These are phyloP conservation scores for Aspergillus sojae DNA, from an alignment of 2,329 filamentous ascomycete genomes.

Conservation along the genomic window DNA sequence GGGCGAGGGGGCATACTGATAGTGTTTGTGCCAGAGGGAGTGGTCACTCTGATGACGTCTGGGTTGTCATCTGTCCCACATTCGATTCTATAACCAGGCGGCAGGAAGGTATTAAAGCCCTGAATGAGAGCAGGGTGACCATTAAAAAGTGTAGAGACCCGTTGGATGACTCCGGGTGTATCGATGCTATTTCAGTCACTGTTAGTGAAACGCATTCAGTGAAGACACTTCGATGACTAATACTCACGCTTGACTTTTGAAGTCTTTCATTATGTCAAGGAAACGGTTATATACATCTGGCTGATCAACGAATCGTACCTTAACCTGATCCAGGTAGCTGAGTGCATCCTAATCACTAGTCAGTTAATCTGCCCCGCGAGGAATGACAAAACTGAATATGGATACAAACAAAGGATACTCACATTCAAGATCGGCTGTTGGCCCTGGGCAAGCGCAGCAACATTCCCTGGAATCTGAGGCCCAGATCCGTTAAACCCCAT, in stretches of 20 bases:
- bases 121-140: slow-evolving; percentile 95
- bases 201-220: slow-evolving; percentile 17
- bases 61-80: slow-evolving; percentile 92
- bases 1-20: slow-evolving; percentile 67
- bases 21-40: slow-evolving; percentile 95
- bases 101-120: slow-evolving; percentile 97
- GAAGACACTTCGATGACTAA: slow-evolving; percentile 6
- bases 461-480: slow-evolving; percentile 51
- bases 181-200: slow-evolving; percentile 66
- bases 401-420: slow-evolving; percentile 34
- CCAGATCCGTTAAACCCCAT: slow-evolving; percentile 50
- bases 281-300: slow-evolving; percentile 97
- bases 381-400: not conserved
- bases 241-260: slow-evolving; percentile 91
- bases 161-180: slow-evolving; percentile 94
- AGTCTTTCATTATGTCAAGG: slow-evolving; percentile 99
- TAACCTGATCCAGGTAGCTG: slow-evolving; percentile 96
- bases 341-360: slow-evolving; percentile 70
- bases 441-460: slow-evolving; percentile 69
- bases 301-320: slow-evolving; percentile 95
- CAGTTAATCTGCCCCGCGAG: not conserved
- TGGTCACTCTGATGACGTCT: slow-evolving; percentile 94
- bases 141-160: slow-evolving; percentile 92
- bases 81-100: slow-evolving; percentile 93
- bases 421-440: slow-evolving; percentile 80